Percentiles rank a stretch among this genome's conserved stretches.
phyloP scores from a whole-genome alignment of 768 basidiomycete species.

The Agaricus blazei region DNA sequence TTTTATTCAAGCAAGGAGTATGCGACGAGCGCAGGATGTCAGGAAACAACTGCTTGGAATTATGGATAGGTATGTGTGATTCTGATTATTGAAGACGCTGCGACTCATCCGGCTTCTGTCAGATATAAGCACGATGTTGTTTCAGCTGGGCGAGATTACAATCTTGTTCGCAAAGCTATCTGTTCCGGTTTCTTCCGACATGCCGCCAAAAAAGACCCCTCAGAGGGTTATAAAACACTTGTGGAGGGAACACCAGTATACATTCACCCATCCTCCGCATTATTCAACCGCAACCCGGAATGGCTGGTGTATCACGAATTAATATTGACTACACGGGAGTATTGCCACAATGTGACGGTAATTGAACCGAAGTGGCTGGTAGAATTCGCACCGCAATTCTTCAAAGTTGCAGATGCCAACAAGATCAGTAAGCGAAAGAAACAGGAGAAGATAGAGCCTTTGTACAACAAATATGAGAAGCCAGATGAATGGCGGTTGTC shows the following conservation, averaged over 20 bases:
- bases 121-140: conserved; percentile 97
- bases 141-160: conserved; percentile 90
- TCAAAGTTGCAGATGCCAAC: conserved; percentile 96
- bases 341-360: conserved; percentile 89
- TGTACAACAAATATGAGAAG: conserved; percentile 94
- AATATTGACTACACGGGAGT: conserved; percentile 94
- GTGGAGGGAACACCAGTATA: conserved; percentile 99
- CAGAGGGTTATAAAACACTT: conserved; percentile 97
- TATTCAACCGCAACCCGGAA: conserved; percentile 96
- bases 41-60: conserved; percentile 96
- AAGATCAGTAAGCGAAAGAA: conserved; percentile 96
- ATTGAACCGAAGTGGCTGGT: conserved; percentile 98
- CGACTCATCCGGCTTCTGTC: conserved; percentile 5
- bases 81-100: background rate
- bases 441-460: conserved; percentile 94
- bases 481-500: conserved; percentile 93
- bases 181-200: conserved; percentile 98
- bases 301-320: conserved; percentile 96
- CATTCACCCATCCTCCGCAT: conserved; percentile 93
- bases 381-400: conserved; percentile 97
- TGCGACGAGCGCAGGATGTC: conserved; percentile 96
- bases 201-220: conserved; percentile 97
- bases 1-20: conserved; percentile 96
- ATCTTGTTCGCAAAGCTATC: conserved; percentile 89
- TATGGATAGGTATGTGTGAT: conserved; percentile 83